Percentiles rank a stretch among this genome's conserved stretches.
Conservation (phyloP, 345 rosid genomes). For the Eucalyptus sp. region DNA sequence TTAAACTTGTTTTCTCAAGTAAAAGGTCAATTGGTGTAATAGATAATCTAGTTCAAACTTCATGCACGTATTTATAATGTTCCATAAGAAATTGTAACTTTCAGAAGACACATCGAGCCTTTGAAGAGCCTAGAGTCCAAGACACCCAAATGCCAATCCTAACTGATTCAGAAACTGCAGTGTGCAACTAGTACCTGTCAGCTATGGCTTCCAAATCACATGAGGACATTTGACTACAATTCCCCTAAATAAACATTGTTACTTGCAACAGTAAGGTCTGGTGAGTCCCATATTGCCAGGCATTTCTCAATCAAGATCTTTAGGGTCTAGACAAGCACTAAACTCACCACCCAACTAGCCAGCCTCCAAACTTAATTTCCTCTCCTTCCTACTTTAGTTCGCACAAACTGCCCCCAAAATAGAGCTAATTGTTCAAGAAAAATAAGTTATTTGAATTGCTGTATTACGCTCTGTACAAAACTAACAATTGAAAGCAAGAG, state of each 20-base stretch:
- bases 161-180: background rate
- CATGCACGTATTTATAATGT: background rate
- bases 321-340: background rate
- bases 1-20: background rate
- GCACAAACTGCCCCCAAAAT: background rate
- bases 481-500: background rate
- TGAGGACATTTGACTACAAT: background rate
- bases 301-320: background rate
- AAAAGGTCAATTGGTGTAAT: background rate
- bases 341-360: background rate
- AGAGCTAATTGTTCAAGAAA: background rate
- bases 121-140: background rate
- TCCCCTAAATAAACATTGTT: background rate
- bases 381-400: background rate
- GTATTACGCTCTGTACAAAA: background rate
- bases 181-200: background rate
- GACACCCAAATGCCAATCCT: background rate
- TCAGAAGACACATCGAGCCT: background rate
- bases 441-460: background rate
- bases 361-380: background rate
- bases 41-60: background rate
- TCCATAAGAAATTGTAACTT: background rate
- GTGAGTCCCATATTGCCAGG: background rate
- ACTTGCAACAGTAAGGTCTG: background rate
- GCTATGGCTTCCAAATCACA: background rate